These are phyloP conservation scores for Neurospora tetrasperma DNA, from an alignment of 495 filamentous ascomycete genomes.

Conservation along the genomic window DNA sequence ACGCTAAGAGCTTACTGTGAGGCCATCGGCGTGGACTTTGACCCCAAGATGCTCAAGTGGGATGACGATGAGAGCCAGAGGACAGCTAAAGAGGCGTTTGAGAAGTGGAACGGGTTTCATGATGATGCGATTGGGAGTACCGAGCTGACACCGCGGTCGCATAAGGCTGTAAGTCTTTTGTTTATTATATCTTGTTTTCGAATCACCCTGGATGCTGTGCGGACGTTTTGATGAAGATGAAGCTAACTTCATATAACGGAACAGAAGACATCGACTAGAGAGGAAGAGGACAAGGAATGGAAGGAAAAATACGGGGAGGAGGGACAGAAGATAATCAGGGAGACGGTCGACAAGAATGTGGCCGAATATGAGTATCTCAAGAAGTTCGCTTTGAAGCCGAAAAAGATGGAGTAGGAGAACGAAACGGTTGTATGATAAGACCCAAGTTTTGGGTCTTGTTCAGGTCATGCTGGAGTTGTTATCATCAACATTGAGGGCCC, in stretches of 20 bases:
- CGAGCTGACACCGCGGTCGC: slow-evolving; percentile 53
- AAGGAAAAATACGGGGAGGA: slow-evolving; percentile 69
- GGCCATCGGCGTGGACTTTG: slow-evolving; percentile 63
- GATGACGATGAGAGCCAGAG: slow-evolving; percentile 57
- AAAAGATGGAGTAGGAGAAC: neutral
- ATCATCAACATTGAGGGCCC: neutral
- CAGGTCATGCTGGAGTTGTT: neutral
- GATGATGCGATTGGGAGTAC: slow-evolving; percentile 81
- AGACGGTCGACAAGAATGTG: slow-evolving; percentile 69
- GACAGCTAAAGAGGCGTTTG: slow-evolving; percentile 59
- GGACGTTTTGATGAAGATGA: neutral
- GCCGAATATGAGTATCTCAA: slow-evolving; percentile 88
- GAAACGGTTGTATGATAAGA: neutral
- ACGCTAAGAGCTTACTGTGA: slow-evolving; percentile 70
- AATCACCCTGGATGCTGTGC: neutral
- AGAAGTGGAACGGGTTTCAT: slow-evolving; percentile 96
- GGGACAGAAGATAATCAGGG: slow-evolving; percentile 61
- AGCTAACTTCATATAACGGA: neutral
- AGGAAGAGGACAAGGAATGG: slow-evolving; percentile 72
- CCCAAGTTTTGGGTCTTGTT: neutral
- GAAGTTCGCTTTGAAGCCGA: slow-evolving; percentile 57
- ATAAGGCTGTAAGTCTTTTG: slow-evolving; percentile 51
- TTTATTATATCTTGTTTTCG: neutral
- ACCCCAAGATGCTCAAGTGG: slow-evolving; percentile 70
- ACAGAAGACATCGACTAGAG: slow-evolving; percentile 33